Base-by-base conservation (phyloP, 768 basidiomycete genomes). In the Termitomyces sp. region DNA sequence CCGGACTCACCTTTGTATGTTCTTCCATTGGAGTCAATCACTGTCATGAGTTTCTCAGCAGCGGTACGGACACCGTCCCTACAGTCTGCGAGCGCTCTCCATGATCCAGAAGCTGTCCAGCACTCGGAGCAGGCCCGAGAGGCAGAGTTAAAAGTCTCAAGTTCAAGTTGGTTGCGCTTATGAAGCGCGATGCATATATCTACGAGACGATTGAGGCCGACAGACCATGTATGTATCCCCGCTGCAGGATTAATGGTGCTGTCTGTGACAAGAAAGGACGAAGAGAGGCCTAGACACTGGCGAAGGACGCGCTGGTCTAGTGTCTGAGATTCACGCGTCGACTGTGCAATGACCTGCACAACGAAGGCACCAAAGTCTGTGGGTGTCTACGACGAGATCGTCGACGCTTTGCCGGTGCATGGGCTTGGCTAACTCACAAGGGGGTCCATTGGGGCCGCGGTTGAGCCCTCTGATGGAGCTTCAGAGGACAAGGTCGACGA, bases 241-340 rank as follows among this genome's bases (percentile, higher is more conserved):
- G 64, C 64, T 33, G 78, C 77, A 0, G 81, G 74, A 63, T 84
- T 83, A 59, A 76, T 89, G 53, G 82, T 84, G 0, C 79, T 77
- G 69, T 93, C 90, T 12, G 89, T 84, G 55, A 93, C 66, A 42
- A 91, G 81, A 64, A 86, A 90, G n/a, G 89, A 88, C 1, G 90
- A 85, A 13, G 90, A 80, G 36, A 91, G 81, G 15, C 77, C 77
- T 44, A 91, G 72, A 63, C 83, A 87, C 35, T 81, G 80, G 53
- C 86, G 81, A 39, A 91, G 73, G 35, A 78, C 63, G 13, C 63
- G 62, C 70, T 91, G 89, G 68, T 89, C 82, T 29, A 91, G 77
- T 2, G 68, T 49, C 18, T 62, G 61, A 2, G 77, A 64, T 49
- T 71, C 67, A 52, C 71, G 74, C 3, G 76, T 81, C 71, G 78